These are phyloP conservation scores for Tilletia horrida DNA, from an alignment of 1,284 basidiomycete genomes.

Conservation along the genomic window DNA sequence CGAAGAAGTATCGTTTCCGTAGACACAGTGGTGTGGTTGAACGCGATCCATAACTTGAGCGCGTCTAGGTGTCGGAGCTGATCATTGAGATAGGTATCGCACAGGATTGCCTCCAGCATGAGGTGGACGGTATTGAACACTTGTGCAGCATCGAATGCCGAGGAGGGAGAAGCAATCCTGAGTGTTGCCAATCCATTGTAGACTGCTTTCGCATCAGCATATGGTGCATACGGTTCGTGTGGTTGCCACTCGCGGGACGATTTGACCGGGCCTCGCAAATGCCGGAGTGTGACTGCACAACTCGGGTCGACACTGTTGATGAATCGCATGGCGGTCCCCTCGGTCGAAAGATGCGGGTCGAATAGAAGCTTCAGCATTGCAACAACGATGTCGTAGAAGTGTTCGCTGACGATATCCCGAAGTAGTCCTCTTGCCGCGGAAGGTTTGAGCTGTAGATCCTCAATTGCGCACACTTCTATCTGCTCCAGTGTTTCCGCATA, in stretches of 20 bases:
- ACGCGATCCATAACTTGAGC: constrained; percentile 57
- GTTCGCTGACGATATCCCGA: not conserved
- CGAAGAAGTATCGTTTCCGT: constrained; percentile 33
- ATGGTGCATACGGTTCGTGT: constrained; percentile 37
- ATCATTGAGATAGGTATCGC: constrained; percentile 76
- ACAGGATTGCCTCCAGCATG: constrained; percentile 68
- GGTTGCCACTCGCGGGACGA: not conserved
- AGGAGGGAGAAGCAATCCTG: not conserved
- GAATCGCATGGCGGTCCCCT: not conserved
- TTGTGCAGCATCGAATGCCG: constrained; percentile 10
- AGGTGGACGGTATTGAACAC: constrained; percentile 58
- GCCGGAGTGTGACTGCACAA: not conserved
- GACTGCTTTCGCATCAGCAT: constrained; percentile 25
- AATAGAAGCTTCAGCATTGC: constrained; percentile 11
- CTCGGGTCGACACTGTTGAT: not conserved
- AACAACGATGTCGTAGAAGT: not conserved
- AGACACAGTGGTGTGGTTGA: constrained; percentile 28
- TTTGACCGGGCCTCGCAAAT: too few species aligned
- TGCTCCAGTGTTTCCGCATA: too few species aligned
- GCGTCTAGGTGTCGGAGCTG: constrained; percentile 74
- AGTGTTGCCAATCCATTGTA: constrained; percentile 22
- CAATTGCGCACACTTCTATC: too few species aligned
- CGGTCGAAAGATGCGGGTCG: not conserved
- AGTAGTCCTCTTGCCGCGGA: too few species aligned
- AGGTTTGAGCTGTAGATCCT: too few species aligned